phyloP scores from a whole-genome alignment of 257 asterid species.

The Petunia secreta region DNA sequence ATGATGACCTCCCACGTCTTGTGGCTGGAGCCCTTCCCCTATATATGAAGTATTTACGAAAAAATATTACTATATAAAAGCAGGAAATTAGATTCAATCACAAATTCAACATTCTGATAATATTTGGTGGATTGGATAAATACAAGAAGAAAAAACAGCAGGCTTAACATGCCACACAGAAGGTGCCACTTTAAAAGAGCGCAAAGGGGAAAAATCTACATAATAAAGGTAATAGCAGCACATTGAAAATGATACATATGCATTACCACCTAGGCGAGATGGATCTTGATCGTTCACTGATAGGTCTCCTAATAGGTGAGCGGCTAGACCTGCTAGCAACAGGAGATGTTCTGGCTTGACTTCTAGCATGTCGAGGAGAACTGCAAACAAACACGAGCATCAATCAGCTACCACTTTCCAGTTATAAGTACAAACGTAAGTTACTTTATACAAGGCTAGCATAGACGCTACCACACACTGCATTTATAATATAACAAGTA shows the following conservation, averaged over 20 bases:
- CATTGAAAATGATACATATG: neutral
- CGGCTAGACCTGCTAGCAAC: constrained; percentile 86
- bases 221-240: too few species aligned
- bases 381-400: constrained; percentile 33
- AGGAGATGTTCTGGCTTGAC: constrained; percentile 92
- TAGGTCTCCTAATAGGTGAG: constrained; percentile 88
- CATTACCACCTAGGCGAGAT: constrained; percentile 82
- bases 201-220: neutral
- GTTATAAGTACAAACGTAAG: too few species aligned
- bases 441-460: too few species aligned
- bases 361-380: constrained; percentile 85
- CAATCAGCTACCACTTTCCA: too few species aligned
- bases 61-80: neutral
- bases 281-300: constrained; percentile 82
- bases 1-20: constrained; percentile 53
- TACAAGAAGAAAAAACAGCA: too few species aligned
- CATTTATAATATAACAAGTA: too few species aligned
- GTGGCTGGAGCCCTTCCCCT: constrained; percentile 47
- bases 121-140: neutral
- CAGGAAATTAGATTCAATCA: neutral
- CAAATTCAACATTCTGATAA: neutral
- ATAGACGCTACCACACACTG: too few species aligned
- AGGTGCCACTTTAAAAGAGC: neutral
- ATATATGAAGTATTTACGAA: constrained; percentile 23
- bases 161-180: too few species aligned